Conservation (phyloP, 139 green algal species). For the Chlorella ohadii region DNA sequence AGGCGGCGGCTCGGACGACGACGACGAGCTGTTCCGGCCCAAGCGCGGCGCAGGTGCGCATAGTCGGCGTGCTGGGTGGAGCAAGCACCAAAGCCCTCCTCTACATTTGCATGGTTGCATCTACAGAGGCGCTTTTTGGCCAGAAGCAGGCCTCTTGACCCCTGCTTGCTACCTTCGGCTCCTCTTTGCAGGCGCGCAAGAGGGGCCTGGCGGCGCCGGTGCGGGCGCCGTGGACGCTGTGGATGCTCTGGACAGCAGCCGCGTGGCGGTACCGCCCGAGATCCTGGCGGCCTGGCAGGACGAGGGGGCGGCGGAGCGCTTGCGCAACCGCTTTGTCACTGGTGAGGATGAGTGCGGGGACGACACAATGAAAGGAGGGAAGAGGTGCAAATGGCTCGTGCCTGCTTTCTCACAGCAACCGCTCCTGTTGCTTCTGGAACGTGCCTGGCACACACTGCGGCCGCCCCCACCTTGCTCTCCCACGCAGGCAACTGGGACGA, state of each 20-base stretch:
- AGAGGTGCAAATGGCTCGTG: no score
- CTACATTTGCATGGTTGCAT: no score
- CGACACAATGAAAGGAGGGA: no score
- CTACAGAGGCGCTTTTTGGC: no score
- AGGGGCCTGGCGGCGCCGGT: neutral
- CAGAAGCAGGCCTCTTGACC: no score
- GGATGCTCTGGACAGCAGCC: slow-evolving; percentile 61
- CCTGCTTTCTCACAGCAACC: no score
- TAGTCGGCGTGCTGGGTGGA: no score
- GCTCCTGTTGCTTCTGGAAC: no score
- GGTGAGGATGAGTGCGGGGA: slow-evolving; percentile 20
- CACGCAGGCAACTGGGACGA: slow-evolving; percentile 88
- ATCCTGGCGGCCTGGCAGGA: slow-evolving; percentile 32
- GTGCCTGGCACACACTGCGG: no score
- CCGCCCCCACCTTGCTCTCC: neutral
- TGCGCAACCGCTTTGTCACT: slow-evolving; percentile 79
- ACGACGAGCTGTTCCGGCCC: slow-evolving; percentile 60
- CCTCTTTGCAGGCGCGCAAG: neutral
- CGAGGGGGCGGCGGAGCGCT: slow-evolving; percentile 53
- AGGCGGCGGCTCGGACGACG: slow-evolving; percentile 43
- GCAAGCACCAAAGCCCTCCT: no score
- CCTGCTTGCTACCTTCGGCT: neutral
- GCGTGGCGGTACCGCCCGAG: slow-evolving; percentile 18
- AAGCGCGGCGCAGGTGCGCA: slow-evolving; percentile 22
- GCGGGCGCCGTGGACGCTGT: slow-evolving; percentile 26